Base-by-base conservation (phyloP, 805 yeast genomes). In the Candida wancherniae region DNA sequence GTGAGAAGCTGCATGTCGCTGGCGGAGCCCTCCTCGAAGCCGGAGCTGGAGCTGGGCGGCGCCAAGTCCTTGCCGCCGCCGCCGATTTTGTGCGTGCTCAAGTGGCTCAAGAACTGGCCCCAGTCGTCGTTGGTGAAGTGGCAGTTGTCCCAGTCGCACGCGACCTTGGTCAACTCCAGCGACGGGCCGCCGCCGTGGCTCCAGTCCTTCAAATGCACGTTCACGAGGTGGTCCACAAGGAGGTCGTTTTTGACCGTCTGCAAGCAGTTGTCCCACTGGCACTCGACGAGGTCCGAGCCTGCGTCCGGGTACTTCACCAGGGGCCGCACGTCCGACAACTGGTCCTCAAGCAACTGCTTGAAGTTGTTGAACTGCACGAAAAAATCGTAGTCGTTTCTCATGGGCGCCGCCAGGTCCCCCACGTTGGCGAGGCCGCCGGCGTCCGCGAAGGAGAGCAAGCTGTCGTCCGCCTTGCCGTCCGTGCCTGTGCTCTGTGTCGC, bases 61-160 rank as follows among this genome's bases (percentile, higher is more conserved):
- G 27, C 16, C 22, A 19, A 7, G 14, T 9, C 21, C 12, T 12
- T 9, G 7, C 5, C 12, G 24, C 14, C 24, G 6, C n/a, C 14
- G 11, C 15, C 34, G 13, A 15, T 29, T 27, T 51, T 58, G 36
- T 65, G 71, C 13, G 49, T 31, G 26, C 48, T 45, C 28, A 65
- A 47, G 57, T 86, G 95, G 24, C 68, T 61, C 8, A 83, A 55
- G 18, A 87, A 58, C 5, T 69, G 51, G 18, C 75, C 62, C 27
- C 80, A 49, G 44, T 76, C 77, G 11, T 58, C 51, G 17, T 81
- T 67, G 13, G 63, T 61, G 49, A 68, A 84, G 24, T 70, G 59
- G 66, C 96, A 87, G 32, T 77, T 69, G 34, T 64, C 58, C 95
- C 95, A 86, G 48, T 78, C 85, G 60, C 96, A 87, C 28, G 68